Percentiles rank a stretch among this genome's conserved stretches.
Conservation (phyloP, 257 asterid genomes). For the Solanum piurae region DNA sequence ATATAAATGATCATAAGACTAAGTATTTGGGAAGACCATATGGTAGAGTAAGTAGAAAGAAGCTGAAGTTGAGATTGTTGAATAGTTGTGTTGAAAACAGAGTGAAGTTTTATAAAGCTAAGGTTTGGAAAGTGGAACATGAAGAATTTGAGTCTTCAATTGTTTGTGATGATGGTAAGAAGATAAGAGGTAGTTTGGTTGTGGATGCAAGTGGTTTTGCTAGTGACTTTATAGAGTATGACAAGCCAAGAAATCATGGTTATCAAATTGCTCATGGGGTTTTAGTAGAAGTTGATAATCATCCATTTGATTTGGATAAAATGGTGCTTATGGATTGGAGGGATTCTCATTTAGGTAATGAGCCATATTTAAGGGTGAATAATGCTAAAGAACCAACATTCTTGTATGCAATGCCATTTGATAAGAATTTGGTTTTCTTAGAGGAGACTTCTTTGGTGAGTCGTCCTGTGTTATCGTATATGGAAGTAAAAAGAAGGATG, state of each 20-base stretch:
- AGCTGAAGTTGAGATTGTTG: conserved; percentile 52
- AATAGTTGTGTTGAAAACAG: conserved; percentile 39
- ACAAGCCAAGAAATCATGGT: conserved; percentile 61
- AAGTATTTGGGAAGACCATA: conserved; percentile 70
- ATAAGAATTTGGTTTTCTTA: conserved; percentile 55
- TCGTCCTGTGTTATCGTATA: conserved; percentile 53
- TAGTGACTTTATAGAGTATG: conserved; percentile 55
- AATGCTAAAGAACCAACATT: conserved; percentile 60
- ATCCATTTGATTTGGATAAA: conserved; percentile 82
- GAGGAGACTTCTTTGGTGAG: conserved; percentile 84
- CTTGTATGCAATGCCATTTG: conserved; percentile 84
- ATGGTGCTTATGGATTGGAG: conserved; percentile 98
- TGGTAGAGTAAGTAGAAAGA: conserved; percentile 57
- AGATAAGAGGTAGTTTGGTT: conserved; percentile 46
- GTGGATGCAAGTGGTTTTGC: conserved; percentile 89
- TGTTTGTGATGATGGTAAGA: conserved; percentile 62
- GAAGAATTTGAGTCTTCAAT: conserved; percentile 65
- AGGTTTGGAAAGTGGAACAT: conserved; percentile 56
- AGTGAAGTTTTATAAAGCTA: conserved; percentile 55
- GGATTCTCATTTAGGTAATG: conserved; percentile 85
- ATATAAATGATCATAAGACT: conserved; percentile 43
- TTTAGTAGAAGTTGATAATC: conserved; percentile 68
- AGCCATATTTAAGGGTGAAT: conserved; percentile 43
- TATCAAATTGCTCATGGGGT: conserved; percentile 89
- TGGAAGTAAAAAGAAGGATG: conserved; percentile 75